phyloP scores from a whole-genome alignment of 2,329 filamentous ascomycete species.

The Fusarium compactum region DNA sequence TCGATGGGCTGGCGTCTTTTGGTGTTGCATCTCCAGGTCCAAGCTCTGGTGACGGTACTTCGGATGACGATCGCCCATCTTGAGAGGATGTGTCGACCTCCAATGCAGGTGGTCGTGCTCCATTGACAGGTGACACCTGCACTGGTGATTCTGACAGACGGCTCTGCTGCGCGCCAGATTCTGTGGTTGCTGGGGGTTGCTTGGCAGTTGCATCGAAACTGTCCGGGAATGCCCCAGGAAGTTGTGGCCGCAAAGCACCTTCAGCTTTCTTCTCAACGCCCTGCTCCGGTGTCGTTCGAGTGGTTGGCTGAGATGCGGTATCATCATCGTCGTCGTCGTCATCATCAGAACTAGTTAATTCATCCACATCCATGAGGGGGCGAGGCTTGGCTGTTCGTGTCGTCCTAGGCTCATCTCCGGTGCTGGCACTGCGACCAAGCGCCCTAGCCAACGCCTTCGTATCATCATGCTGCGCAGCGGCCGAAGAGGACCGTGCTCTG shows the following conservation, averaged over 20 bases:
- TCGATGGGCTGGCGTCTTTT: conserved; percentile 55
- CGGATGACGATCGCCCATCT: conserved; percentile 72
- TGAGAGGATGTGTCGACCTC: conserved; percentile 79
- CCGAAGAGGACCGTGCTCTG: conserved; percentile 51
- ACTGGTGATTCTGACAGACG: conserved; percentile 76
- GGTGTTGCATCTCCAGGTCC: conserved; percentile 59
- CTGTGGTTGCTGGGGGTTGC: conserved; percentile 51
- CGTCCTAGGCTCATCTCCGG: conserved; percentile 63
- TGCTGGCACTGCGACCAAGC: conserved; percentile 46
- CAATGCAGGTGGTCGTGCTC: conserved; percentile 72
- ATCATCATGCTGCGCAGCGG: conserved; percentile 54
- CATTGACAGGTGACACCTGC: conserved; percentile 59
- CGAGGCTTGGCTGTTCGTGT: conserved; percentile 65
- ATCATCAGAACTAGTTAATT: conserved; percentile 72
- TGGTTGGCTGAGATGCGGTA: conserved; percentile 46
- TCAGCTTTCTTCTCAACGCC: conserved; percentile 35
- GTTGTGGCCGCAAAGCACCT: conserved; percentile 49
- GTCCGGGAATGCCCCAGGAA: conserved; percentile 58
- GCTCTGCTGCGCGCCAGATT: conserved; percentile 52
- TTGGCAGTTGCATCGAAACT: conserved; percentile 53
- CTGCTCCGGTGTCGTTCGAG: conserved; percentile 34
- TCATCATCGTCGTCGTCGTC: conserved; percentile 57
- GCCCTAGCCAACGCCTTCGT: conserved; percentile 46
- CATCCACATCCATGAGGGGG: conserved; percentile 75
- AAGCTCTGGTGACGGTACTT: conserved; percentile 73